These are phyloP conservation scores for Stagonosporopsis tanaceti DNA, from an alignment of 2,329 filamentous ascomycete genomes.

Conservation along the genomic window DNA sequence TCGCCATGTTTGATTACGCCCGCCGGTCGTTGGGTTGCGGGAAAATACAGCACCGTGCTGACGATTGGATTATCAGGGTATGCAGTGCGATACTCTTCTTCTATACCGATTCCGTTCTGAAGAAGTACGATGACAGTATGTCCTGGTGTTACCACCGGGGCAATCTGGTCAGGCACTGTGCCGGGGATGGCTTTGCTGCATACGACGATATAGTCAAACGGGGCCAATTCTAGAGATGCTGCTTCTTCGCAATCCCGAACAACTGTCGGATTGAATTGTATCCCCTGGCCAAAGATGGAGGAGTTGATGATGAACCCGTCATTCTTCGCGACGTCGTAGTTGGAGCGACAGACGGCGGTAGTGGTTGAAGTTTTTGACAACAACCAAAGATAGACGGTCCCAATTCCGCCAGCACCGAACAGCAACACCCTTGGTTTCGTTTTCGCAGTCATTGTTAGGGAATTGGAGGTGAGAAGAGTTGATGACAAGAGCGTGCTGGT, in stretches of 20 bases:
- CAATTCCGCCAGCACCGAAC: constrained; percentile 55
- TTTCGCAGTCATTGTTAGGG: constrained; percentile 15
- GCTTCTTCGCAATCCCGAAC: constrained; percentile 49
- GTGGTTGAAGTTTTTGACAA: constrained; percentile 51
- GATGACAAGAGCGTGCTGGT: constrained; percentile 2
- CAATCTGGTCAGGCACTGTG: constrained; percentile 48
- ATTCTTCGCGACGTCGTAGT: constrained; percentile 52
- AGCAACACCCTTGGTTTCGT: constrained; percentile 42
- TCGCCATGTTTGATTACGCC: constrained; percentile 58
- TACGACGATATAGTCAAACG: constrained; percentile 60
- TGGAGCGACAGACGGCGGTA: constrained; percentile 57
- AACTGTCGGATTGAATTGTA: constrained; percentile 48
- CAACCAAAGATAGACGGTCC: constrained; percentile 54
- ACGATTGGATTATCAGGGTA: constrained; percentile 64
- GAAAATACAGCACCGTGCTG: constrained; percentile 64
- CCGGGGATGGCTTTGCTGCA: constrained; percentile 57
- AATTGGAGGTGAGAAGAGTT: not conserved
- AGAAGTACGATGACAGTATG: constrained; percentile 65
- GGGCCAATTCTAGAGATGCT: constrained; percentile 23
- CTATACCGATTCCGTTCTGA: constrained; percentile 69
- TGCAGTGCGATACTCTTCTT: constrained; percentile 59
- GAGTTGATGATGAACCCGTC: constrained; percentile 55
- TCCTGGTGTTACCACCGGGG: constrained; percentile 48
- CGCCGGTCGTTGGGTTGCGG: constrained; percentile 59
- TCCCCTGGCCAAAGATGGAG: constrained; percentile 44